Base-by-base conservation (phyloP, 495 filamentous ascomycete species). In the Neurospora sp. region DNA sequence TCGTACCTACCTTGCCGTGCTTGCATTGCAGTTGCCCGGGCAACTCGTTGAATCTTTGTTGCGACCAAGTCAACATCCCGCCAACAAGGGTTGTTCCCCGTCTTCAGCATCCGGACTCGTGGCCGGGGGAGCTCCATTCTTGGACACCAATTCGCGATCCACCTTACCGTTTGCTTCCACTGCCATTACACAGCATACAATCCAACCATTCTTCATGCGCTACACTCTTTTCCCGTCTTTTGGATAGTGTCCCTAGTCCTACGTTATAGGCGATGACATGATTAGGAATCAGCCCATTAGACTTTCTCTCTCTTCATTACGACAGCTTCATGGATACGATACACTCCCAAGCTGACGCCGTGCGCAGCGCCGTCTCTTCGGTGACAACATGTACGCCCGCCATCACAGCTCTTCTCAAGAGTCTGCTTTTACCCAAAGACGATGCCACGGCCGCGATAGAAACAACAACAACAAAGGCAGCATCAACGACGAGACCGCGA, bases 341-440 rank as follows among this genome's bases (percentile, higher is more conserved):
- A 72, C 75, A 78, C 71, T 73, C 80, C 9, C 81, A 81, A 39
- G 82, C 81, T 62, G 87, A 88, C 71, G 81, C 84, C n/a, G 83
- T 89, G 77, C 85, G 86, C 77, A 78, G 79, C 72, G 85, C 87
- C 16, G 82, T 88, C 42, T 71, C 81, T 37, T 86, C 87, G 16
- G 77, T 84, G 54, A 82, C 85, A 75, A 87, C 86, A 76, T 90
- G 88, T 75, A 85, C 86, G 20, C 82, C 86, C 38, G 74, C 82
- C 7, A 88, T 81, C 9, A 81, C 82, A 5, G 82, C 83, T 66
- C 77, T 84, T 16, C 81, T 90, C 62, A 87, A 85, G 74, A 83
- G 83, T 70, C 79, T 89, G 39, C 81, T 90, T 5, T 80, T 86
- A 37, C 72, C 75, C 72, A 78, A 77, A 71, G 79, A 84, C 66